Conservation (phyloP, 805 yeast genomes). For the Candida jianshihensis region DNA sequence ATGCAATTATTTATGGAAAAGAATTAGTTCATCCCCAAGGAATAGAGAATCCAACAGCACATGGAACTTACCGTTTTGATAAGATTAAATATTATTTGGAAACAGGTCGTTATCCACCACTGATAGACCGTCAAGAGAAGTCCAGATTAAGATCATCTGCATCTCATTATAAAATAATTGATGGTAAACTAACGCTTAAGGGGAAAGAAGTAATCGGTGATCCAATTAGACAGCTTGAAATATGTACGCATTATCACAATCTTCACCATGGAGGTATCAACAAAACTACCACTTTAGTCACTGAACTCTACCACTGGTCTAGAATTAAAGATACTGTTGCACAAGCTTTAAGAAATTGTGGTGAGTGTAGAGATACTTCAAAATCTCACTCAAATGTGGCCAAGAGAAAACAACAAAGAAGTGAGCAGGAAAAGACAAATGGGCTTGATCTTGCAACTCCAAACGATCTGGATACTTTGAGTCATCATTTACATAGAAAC, state of each 20-base stretch:
- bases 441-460: slow-evolving; percentile 7
- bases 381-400: slow-evolving; percentile 4
- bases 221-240: slow-evolving; percentile 63
- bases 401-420: background rate
- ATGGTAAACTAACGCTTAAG: slow-evolving; percentile 69
- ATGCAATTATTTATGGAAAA: slow-evolving; percentile 78
- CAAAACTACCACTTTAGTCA: slow-evolving; percentile 69
- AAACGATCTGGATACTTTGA: slow-evolving; percentile 1
- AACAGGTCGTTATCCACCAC: slow-evolving; percentile 81
- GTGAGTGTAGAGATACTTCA: slow-evolving; percentile 44
- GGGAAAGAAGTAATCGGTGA: slow-evolving; percentile 82
- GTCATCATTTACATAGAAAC: slow-evolving; percentile 9
- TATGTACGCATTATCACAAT: slow-evolving; percentile 65
- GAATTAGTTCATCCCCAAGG: slow-evolving; percentile 49
- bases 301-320: slow-evolving; percentile 86
- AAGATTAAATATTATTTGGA: slow-evolving; percentile 70
- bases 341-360: slow-evolving; percentile 68
- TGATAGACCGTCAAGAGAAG: slow-evolving; percentile 76
- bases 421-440: slow-evolving; percentile 1
- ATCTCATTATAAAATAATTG: slow-evolving; percentile 62
- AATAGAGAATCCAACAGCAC: slow-evolving; percentile 38
- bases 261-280: slow-evolving; percentile 82
- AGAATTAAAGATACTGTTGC: slow-evolving; percentile 84
- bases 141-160: slow-evolving; percentile 80
- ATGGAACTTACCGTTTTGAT: slow-evolving; percentile 58